These are phyloP conservation scores for Yamadazyma trypodendri DNA, from an alignment of 1,139 yeast species.

Conservation along the genomic window DNA sequence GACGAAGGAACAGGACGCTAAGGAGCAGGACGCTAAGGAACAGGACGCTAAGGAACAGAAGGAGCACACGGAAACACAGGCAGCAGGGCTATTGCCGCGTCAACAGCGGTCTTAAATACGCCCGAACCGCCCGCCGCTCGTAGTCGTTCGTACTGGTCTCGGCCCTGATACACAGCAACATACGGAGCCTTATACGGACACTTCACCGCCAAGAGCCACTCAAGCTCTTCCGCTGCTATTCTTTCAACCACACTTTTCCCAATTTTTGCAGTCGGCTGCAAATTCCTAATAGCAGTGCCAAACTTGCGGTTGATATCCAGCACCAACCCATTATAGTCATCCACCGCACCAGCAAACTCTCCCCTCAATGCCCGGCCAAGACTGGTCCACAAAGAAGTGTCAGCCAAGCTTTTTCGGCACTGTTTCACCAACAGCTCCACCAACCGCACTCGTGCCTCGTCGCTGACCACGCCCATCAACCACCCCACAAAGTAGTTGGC, in stretches of 20 bases:
- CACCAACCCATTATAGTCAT: conserved; percentile 19
- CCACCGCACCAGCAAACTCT: conserved; percentile 2
- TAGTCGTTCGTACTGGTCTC: not conserved
- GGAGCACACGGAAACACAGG: too few species aligned
- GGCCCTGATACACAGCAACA: not conserved
- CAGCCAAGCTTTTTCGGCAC: conserved; percentile 27
- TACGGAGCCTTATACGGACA: conserved; percentile 22
- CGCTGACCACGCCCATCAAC: conserved; percentile 17
- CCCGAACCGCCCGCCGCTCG: not conserved
- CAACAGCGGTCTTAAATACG: too few species aligned
- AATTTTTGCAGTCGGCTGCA: not conserved
- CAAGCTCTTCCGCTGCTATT: conserved; percentile 7
- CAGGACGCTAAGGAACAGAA: too few species aligned
- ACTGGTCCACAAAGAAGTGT: conserved; percentile 36
- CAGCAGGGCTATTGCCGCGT: too few species aligned
- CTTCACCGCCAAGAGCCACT: conserved; percentile 25
- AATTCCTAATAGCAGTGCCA: not conserved
- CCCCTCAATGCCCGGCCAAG: conserved; percentile 8
- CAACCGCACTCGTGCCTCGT: not conserved
- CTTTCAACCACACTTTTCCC: not conserved
- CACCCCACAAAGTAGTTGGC: conserved; percentile 35
- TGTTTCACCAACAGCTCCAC: conserved; percentile 2
- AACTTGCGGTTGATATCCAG: conserved; percentile 8
- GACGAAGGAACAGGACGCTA: too few species aligned
- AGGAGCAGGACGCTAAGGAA: too few species aligned